Percentiles rank a stretch among this genome's conserved stretches.
Conservation (phyloP, 2,329 filamentous ascomycete species). For the Aspergillus niger region DNA sequence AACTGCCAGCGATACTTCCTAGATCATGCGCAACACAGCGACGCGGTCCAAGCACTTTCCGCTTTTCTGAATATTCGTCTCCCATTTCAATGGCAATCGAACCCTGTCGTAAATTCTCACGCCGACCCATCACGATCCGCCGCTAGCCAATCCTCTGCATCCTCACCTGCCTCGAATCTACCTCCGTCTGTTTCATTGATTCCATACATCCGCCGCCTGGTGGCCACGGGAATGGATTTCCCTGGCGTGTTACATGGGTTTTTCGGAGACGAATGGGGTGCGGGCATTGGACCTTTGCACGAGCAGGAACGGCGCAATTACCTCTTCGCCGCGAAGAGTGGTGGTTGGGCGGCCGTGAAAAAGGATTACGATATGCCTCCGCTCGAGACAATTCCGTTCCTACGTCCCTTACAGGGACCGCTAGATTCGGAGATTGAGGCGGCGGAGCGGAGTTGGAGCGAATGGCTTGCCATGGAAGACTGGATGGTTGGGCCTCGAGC, state of each 20-base stretch:
- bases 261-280: conserved; percentile 90
- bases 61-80: conserved; percentile 90
- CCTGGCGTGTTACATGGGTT: conserved; percentile 88
- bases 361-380: conserved; percentile 84
- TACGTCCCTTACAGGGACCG: conserved; percentile 77
- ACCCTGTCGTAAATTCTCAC: conserved; percentile 50
- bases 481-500: conserved; percentile 93
- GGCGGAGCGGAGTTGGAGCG: conserved; percentile 85
- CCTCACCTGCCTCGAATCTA: conserved; percentile 39
- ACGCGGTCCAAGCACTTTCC: conserved; percentile 80
- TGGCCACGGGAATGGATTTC: conserved; percentile 89
- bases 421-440: conserved; percentile 77
- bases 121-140: conserved; percentile 25
- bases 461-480: conserved; percentile 95
- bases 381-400: conserved; percentile 81
- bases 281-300: conserved; percentile 78
- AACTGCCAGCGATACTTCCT: conserved; percentile 90
- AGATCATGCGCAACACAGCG: conserved; percentile 83
- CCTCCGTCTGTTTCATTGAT: conserved; percentile 66
- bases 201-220: conserved; percentile 85
- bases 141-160: conserved; percentile 44
- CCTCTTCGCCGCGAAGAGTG: conserved; percentile 90
- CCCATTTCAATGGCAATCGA: conserved; percentile 71
- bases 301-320: conserved; percentile 92
- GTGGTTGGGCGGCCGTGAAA: conserved; percentile 86